phyloP scores from a whole-genome alignment of 1,284 basidiomycete genomes.

The Kwoniella shivajii region DNA sequence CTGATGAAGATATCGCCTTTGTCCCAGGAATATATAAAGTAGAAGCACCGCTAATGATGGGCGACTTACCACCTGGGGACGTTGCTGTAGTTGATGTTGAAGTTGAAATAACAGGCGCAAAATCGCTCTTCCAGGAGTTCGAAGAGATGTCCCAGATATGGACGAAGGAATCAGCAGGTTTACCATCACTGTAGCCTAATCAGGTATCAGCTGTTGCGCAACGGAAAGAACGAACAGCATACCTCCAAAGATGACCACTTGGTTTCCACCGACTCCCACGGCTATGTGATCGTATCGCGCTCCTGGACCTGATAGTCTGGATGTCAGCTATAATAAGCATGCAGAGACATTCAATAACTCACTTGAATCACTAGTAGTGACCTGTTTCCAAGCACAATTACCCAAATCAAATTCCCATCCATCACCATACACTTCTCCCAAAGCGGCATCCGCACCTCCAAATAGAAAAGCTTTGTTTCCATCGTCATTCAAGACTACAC shows the following conservation, averaged over 20 bases:
- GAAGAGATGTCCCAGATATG: conserved; percentile 29
- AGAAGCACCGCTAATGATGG: not conserved
- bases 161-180: conserved; percentile 24
- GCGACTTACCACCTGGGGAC: conserved; percentile 6
- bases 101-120: not conserved
- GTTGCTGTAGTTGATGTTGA: conserved; percentile 1
- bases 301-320: conserved; percentile 55
- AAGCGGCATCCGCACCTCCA: conserved; percentile 68
- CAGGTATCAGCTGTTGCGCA: not conserved
- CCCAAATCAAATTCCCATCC: conserved; percentile 75
- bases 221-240: conserved; percentile 34
- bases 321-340: not conserved
- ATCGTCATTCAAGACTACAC: conserved; percentile 59
- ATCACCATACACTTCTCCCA: conserved; percentile 65
- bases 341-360: conserved; percentile 13
- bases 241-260: conserved; percentile 79
- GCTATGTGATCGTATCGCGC: conserved; percentile 72
- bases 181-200: conserved; percentile 29
- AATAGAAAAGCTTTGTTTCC: conserved; percentile 68
- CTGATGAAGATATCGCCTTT: conserved; percentile 4
- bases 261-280: conserved; percentile 59
- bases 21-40: not conserved
- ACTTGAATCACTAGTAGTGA: conserved; percentile 13
- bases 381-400: conserved; percentile 52
- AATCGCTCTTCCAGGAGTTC: conserved; percentile 20